phyloP scores from a whole-genome alignment of 306 rosid species.

The Hippophae gyantsensis region DNA sequence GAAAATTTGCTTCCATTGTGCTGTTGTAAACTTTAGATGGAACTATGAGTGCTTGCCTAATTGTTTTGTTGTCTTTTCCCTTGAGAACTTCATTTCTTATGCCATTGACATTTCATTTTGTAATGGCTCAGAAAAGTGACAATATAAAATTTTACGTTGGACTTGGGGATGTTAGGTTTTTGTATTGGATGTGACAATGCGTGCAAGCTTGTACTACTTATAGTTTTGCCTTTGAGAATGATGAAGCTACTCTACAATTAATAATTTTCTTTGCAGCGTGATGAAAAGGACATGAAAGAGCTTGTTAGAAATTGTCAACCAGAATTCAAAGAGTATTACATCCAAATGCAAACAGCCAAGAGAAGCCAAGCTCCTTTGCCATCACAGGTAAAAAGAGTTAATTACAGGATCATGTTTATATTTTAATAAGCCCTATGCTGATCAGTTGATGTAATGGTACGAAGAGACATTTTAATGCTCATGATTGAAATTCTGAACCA shows the following conservation, averaged over 20 bases:
- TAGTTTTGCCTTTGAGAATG: neutral
- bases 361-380: constrained; percentile 88
- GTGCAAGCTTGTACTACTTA: constrained; percentile 19
- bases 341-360: constrained; percentile 97
- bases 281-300: constrained; percentile 77
- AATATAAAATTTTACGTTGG: neutral
- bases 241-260: constrained; percentile 1
- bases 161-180: neutral
- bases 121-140: neutral
- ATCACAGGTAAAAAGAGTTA: constrained; percentile 55
- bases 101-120: neutral
- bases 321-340: constrained; percentile 90
- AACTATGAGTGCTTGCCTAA: too few species aligned
- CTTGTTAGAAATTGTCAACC: constrained; percentile 61
- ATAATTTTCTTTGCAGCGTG: constrained; percentile 49
- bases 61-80: too few species aligned
- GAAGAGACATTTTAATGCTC: too few species aligned
- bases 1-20: too few species aligned
- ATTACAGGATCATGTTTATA: neutral
- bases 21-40: too few species aligned
- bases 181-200: constrained; percentile 10
- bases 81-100: neutral
- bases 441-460: too few species aligned
- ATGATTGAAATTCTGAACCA: too few species aligned
- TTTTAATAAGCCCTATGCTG: too few species aligned